phyloP scores from a whole-genome alignment of 345 rosid species.

The Melastoma malabathricum region DNA sequence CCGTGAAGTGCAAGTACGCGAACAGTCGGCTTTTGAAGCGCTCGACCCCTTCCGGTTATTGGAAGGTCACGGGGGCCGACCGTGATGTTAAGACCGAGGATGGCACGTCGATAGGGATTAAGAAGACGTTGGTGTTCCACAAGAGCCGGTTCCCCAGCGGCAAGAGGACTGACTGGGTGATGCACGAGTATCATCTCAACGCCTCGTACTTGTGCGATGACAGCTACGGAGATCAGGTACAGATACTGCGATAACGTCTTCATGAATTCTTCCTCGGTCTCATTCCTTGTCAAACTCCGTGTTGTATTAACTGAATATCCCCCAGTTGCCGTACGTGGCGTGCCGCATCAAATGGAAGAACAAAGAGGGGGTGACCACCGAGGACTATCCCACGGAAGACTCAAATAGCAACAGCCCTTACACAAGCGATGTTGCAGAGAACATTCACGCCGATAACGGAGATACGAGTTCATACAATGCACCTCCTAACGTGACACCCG shows the following conservation, averaged over 20 bases:
- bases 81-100: slow-evolving; percentile 8
- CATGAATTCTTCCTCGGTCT: not conserved
- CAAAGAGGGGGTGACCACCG: not conserved
- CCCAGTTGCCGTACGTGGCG: not conserved
- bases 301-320: not conserved
- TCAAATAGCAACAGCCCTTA: no score
- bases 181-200: slow-evolving; percentile 20
- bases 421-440: no score
- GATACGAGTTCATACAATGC: no score
- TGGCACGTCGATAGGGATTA: slow-evolving; percentile 18
- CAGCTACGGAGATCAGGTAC: not conserved
- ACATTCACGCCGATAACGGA: no score
- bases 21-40: slow-evolving; percentile 13
- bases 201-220: slow-evolving; percentile 9
- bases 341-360: not conserved
- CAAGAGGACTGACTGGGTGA: slow-evolving; percentile 22
- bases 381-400: no score
- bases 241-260: not conserved
- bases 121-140: slow-evolving; percentile 28
- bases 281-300: not conserved
- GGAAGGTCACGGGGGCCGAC: slow-evolving; percentile 35
- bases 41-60: slow-evolving; percentile 24
- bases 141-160: not conserved
- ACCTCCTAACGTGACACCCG: no score
- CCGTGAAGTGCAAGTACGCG: slow-evolving; percentile 10